Base-by-base conservation (phyloP, 495 filamentous ascomycete species). In the Neurospora sp. region DNA sequence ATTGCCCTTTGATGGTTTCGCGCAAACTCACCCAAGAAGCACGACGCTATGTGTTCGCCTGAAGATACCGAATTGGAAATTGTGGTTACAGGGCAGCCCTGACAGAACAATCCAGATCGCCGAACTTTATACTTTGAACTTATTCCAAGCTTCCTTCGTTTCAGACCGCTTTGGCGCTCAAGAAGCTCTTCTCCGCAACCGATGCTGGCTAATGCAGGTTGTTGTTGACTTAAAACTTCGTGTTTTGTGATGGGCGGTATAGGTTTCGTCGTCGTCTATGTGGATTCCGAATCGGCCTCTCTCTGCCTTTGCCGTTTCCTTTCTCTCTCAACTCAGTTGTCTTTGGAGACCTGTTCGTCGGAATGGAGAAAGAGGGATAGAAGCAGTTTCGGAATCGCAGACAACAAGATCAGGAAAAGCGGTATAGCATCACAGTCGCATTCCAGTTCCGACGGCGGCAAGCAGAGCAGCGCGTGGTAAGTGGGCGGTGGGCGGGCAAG, bases 261-360 rank as follows among this genome's bases (percentile, higher is more conserved):
- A 59, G 10, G n/a, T 54, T 11, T 54, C 8, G 43, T 54, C 21
- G 28, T 31, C 19, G 71, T 38, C 43, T n/a, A 70, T 4, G 59
- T 70, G n/a, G 36, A 21, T 2, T 43, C 31, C 7, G 73, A 74
- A 1, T 78, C 74, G 2, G 31, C n/a, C 4, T 77, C 75, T 5
- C 31, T 77, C 48, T 24, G n/a, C n/a, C 45, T 54, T 24, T 54
- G 21, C n/a, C 45, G 9, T 54, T 24, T 13, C n/a, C 45, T 54
- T 54, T 54, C 45, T 54, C 45, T 24, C 19, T n/a, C 42, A 45
- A 45, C 43, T 24, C 43, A 5, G 9, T 24, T 13, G 43, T 48
- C 43, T 24, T 48, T 48, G n/a, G 10, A 48, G 2, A 28, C 21
- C 11, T 24, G 48, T 28, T 59, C 28, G 48, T 28, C 21, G 24